These are phyloP conservation scores for Eucalyptus pauciflora DNA, from an alignment of 345 rosid genomes.

Conservation along the genomic window DNA sequence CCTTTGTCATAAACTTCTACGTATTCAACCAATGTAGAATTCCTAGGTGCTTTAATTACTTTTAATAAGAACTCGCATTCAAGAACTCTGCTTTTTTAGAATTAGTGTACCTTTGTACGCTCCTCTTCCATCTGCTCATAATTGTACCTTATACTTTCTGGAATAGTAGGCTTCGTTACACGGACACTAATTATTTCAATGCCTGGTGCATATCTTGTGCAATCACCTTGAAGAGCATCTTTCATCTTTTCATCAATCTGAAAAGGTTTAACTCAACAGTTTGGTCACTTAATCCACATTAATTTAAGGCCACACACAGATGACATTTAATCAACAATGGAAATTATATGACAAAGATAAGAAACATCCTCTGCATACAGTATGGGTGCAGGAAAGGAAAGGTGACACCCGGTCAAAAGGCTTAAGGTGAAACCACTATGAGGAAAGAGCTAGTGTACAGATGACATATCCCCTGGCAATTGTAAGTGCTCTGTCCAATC, in stretches of 20 bases:
- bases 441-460: neutral
- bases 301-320: neutral
- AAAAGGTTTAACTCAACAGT: neutral
- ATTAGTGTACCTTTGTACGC: conserved; percentile 61
- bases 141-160: conserved; percentile 65
- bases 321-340: neutral
- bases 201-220: conserved; percentile 90
- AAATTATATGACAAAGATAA: neutral
- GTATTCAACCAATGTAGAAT: neutral
- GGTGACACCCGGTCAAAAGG: neutral
- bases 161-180: conserved; percentile 85
- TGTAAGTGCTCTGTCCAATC: neutral
- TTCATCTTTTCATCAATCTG: conserved; percentile 96
- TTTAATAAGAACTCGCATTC: neutral
- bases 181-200: conserved; percentile 85
- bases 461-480: neutral
- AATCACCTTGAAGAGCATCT: conserved; percentile 88
- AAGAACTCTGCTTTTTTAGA: neutral
- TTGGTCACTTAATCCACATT: neutral
- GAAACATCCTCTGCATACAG: neutral
- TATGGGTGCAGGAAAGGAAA: neutral
- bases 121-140: conserved; percentile 95
- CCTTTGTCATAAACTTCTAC: neutral
- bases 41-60: neutral
- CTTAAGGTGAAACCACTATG: neutral